Evolutionary conservation across 805 yeast species (phyloP).

Genomic region (Saccharomycopsis olivae): DNA sequence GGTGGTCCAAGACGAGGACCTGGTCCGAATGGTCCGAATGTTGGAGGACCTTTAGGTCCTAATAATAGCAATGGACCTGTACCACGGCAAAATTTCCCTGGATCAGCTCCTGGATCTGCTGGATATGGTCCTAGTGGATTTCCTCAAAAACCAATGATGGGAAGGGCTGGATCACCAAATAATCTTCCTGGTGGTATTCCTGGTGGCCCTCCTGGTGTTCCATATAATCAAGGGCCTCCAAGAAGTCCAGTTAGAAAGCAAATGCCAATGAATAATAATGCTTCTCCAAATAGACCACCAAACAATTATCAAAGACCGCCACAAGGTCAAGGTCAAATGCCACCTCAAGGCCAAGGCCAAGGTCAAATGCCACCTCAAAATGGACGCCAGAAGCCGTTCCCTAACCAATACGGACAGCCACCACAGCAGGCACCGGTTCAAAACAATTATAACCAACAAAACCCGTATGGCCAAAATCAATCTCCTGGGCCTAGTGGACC

Average conservation of each 20-base stretch:
- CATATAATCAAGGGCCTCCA: not conserved
- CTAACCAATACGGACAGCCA: not conserved
- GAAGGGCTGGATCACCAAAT: not conserved
- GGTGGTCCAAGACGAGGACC: not conserved
- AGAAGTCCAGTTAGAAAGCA: slow-evolving; percentile 1
- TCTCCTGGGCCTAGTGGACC: not conserved
- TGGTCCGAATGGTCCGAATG: not conserved
- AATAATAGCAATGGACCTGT: not conserved
- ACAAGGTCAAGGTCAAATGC: not conserved
- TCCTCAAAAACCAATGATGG: slow-evolving; percentile 3
- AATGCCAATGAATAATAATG: slow-evolving; percentile 2
- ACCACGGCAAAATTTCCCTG: not conserved
- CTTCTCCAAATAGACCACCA: not conserved
- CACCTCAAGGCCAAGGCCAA: slow-evolving; percentile 1
- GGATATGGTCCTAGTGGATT: too few relatives aligned
- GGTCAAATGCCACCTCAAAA: not conserved
- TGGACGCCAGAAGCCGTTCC: not conserved
- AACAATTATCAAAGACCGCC: not conserved
- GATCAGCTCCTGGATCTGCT: too few relatives aligned
- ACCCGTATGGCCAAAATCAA: not conserved
- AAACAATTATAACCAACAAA: not conserved
- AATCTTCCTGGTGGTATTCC: not conserved
- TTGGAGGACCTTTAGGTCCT: too few relatives aligned
- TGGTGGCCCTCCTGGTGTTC: too few relatives aligned
- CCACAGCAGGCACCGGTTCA: not conserved